Evolutionary conservation across 2,329 filamentous ascomycete genomes (phyloP), one percentile per base, ranked within the genome.

Genomic region (Bipolaris victoriae): DNA sequence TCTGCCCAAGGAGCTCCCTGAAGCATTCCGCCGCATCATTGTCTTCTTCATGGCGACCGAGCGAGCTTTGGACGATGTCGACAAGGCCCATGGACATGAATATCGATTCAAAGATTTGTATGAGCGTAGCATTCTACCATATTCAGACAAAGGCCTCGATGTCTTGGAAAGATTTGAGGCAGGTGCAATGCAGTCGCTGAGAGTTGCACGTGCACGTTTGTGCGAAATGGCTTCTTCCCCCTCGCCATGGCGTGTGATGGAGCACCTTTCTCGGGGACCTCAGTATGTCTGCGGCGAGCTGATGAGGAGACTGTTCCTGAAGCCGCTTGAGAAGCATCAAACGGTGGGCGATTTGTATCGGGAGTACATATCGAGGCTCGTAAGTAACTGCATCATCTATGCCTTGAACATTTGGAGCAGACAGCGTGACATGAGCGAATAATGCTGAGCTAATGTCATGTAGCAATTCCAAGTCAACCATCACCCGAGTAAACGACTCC

Each of bases 401-500:
- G 22, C 13, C 35, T 6, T 4, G 1, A 10, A 7, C 11, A n/a
- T 10, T 20, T 11, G 18, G 6, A 29, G 29, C 16, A 45, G 43
- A 1, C n/a, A 33, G n/a, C 24, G 7, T 18, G n/a, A 15, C 5
- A 4, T 22, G 5, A 22, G 39, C 16, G 22, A 41, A 31, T 31
- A 13, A 10, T 31, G 29, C 10, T 31, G 9, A 33, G 10, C 63
- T 70, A 24, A 70, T 49, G n/a, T 10, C 0, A 1, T 1, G 2
- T 24, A 73, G 71, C 70, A 73, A 71, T 75, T 75, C 39, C 66
- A 73, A 69, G 70, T 75, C 36, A 75, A 74, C 22, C 66, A 73
- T 40, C 65, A 67, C 7, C 70, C 72, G 4, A 61, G 67, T 20
- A 76, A 75, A 55, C 66, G 72, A 3, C 65, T 76, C 1, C 59